Evolutionary conservation across 2,329 filamentous ascomycete genomes (phyloP).

Genomic region (Cladosporium phlei): DNA sequence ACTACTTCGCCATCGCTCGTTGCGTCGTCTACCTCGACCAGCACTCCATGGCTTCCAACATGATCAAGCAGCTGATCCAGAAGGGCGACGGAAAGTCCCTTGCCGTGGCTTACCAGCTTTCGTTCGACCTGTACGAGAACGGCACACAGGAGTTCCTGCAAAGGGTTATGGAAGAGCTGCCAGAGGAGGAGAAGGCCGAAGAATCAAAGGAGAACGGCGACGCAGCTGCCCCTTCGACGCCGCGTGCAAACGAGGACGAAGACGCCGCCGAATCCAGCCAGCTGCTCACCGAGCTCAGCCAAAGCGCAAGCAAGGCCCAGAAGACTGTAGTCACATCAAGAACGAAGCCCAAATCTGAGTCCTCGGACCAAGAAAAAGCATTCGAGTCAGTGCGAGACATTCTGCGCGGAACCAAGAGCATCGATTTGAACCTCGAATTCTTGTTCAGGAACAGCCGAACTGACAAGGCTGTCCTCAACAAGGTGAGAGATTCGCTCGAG

Average conservation of each 20-base stretch:
- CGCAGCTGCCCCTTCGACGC: constrained; percentile 30
- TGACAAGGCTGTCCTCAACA: constrained; percentile 88
- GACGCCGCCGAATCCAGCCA: constrained; percentile 56
- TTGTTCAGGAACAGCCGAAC: constrained; percentile 92
- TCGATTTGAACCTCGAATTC: constrained; percentile 93
- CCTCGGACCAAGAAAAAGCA: constrained; percentile 50
- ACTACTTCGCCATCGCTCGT: constrained; percentile 97
- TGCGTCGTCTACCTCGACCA: constrained; percentile 95
- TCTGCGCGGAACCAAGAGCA: constrained; percentile 85
- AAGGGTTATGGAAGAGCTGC: constrained; percentile 79
- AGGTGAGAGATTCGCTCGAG: constrained; percentile 91
- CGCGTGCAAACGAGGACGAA: constrained; percentile 33
- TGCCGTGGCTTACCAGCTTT: constrained; percentile 91
- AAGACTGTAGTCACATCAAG: constrained; percentile 46
- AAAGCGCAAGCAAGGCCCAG: constrained; percentile 48
- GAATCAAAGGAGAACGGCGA: constrained; percentile 35
- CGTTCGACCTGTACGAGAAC: constrained; percentile 97
- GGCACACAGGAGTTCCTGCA: constrained; percentile 94
- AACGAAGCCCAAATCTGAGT: constrained; percentile 40
- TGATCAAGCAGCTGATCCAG: constrained; percentile 75
- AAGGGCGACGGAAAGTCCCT: constrained; percentile 73
- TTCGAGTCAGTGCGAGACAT: constrained; percentile 56
- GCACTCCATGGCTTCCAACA: constrained; percentile 80
- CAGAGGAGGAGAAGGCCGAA: constrained; percentile 46
- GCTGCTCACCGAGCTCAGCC: constrained; percentile 52